Evolutionary conservation across 83 land plant species (phyloP), one percentile per base, ranked within the genome.

Genomic region (Diphasiastrum complanatum): DNA sequence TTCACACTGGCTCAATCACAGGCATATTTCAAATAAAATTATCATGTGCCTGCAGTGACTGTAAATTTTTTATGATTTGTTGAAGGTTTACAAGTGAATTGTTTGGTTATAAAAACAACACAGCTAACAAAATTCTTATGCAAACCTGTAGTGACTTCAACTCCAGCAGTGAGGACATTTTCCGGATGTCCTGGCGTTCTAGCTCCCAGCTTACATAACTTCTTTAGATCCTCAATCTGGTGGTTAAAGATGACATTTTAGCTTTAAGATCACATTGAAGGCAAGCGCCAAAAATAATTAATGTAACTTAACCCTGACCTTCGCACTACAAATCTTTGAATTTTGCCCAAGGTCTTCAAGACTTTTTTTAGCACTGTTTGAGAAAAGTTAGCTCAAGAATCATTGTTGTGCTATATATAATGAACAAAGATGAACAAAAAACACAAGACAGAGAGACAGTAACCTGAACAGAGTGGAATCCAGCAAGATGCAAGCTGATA

Each of bases 131-230:
- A n/a, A n/a, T n/a, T n/a, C n/a, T n/a, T n/a, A n/a, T n/a, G 23
- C 71, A 33, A 60, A 89, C 96, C 96, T 35, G 96, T 90, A 24
- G 96, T 85, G 45, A 79, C 91, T 75, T 90, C 96, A 55, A 90
- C 58, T 12, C 96, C 96, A 34, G 77, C 73, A 55, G 96, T 90
- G 57, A 72, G 74, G 46, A 71, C 66, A 70, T 90, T 90, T 69
- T 90, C 96, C n/a, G 96, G 96, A 60, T 89, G 96, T 8, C 96
- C 96, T 43, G 96, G 96, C 1, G 91, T 83, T 25, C 68, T 74
- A 33, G 85, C 68, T 40, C 79, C 91, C 62, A 83, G 60, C 58
- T 90, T 79, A 41, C 96, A 77, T 33, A 90, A 72, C 3, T 26
- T 28, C 67, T 81, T 90, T 71, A 90, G 71, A 62, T 90, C 91